Evolutionary conservation across 2,329 filamentous ascomycete genomes (phyloP).

Genomic region (Fusarium mexicanum): DNA sequence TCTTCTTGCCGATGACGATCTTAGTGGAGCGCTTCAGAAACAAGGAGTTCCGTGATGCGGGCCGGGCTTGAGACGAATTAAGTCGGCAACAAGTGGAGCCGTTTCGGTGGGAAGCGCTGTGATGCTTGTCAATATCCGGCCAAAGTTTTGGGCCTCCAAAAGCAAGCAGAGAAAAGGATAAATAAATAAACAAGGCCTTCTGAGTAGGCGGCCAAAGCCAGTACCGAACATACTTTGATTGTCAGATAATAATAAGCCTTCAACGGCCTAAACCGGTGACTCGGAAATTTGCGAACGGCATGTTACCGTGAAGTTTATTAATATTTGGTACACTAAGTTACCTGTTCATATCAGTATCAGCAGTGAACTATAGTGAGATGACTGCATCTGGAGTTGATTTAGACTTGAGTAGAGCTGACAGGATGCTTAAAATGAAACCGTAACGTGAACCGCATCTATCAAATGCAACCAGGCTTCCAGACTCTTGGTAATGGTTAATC

Average conservation of each 20-base stretch:
- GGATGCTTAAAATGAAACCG: constrained; percentile 7
- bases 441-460: constrained; percentile 6
- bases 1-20: constrained; percentile 8
- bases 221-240: neutral
- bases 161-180: neutral
- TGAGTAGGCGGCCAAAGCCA: neutral
- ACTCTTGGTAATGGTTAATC: constrained; percentile 1
- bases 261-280: neutral
- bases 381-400: neutral
- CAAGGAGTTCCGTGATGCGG: constrained; percentile 15
- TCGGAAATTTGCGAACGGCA: constrained; percentile 10
- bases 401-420: neutral
- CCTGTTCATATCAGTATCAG: neutral
- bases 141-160: constrained; percentile 6
- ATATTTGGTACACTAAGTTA: neutral
- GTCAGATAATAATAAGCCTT: neutral
- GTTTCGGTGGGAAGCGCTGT: constrained; percentile 24
- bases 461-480: constrained; percentile 7
- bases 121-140: constrained; percentile 5
- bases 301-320: neutral
- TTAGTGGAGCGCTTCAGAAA: constrained; percentile 21
- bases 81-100: constrained; percentile 33
- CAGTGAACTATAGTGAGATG: neutral
- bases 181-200: constrained; percentile 12
- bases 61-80: constrained; percentile 32